Base-by-base conservation (phyloP, 164 flowering plant species). In the Magnolia officinalis region DNA sequence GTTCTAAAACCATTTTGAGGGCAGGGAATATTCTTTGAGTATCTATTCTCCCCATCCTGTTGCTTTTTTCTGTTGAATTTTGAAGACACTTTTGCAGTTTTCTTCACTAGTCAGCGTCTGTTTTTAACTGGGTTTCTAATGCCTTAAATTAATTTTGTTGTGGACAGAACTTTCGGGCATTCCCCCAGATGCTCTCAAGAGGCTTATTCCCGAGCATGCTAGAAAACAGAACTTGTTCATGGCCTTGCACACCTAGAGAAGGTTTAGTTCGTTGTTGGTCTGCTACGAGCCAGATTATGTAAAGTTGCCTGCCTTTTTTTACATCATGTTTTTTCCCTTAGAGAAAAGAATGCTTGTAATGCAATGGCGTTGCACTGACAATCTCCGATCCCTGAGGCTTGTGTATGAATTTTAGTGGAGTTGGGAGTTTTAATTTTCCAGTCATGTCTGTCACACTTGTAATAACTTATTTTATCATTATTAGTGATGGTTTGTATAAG, bases 201-300 rank as follows among this genome's bases (percentile, higher is more conserved):
- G 91, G 61, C 97, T 94, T 8, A 88, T 94, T 31, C 98, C 98
- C 4, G 97, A 91, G 80, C 95, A 94, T 79, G 97, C 97, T 52
- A 91, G 96, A 61, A 90, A 87, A 83, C 98, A 94, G 89, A 91
- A 92, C 85, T 84, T 90, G 74, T 94, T 94, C 84, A 94, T 94
- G 97, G 98, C 98, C 70, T 82, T 94, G 84, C 82, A 92, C 84
- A 55, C 85, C 71, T 88, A 89, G 83, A 31, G 29, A 31, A 58
- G 24, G 65, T 20, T 58, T 20, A 59, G 18, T 24, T 73, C 19
- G 58, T 16, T 29, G 59, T n/a, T 8, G 21, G 45, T 71, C 19
- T 50, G 58, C 19, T 74, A 20, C 23, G 6, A 63, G 19, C 49
- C 13, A 21, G 65, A n/a, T 59, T 73, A 7, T 74, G 76, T 74